A percentile compares a stretch with the other conserved stretches of the same genome.
These are phyloP conservation scores for Vicia villosa DNA, from an alignment of 306 rosid genomes.

Conservation along the genomic window DNA sequence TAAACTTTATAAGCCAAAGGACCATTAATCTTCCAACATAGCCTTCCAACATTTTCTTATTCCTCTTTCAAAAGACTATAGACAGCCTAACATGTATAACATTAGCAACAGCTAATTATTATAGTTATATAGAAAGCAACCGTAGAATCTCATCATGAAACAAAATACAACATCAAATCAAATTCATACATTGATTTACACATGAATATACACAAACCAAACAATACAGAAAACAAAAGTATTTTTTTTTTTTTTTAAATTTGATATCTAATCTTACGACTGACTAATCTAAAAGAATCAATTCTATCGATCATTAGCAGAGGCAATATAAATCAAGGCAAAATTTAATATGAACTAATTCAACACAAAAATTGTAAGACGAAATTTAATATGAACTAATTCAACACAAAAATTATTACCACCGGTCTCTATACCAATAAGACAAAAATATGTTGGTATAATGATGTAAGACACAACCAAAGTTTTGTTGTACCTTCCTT, in stretches of 20 bases:
- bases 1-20: not conserved
- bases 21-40: constrained; percentile 18
- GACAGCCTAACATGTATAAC: constrained; percentile 23
- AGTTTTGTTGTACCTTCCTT: constrained; percentile 30
- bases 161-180: constrained; percentile 19
- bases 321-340: no score
- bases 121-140: constrained; percentile 4
- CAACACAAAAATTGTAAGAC: no score
- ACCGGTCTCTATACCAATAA: no score
- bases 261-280: no score
- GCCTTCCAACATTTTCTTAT: constrained; percentile 24
- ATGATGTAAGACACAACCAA: constrained; percentile 13
- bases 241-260: no score
- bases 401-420: no score
- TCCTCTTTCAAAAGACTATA: not conserved
- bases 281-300: no score
- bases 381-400: no score
- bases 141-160: not conserved
- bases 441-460: not conserved
- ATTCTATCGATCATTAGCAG: no score
- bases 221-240: constrained; percentile 8
- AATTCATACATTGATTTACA: not conserved
- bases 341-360: no score
- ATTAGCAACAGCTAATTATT: not conserved
- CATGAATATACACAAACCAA: constrained; percentile 3